Conservation (phyloP, 176 grass and related monocot genomes). For the Carex cristatella region DNA sequence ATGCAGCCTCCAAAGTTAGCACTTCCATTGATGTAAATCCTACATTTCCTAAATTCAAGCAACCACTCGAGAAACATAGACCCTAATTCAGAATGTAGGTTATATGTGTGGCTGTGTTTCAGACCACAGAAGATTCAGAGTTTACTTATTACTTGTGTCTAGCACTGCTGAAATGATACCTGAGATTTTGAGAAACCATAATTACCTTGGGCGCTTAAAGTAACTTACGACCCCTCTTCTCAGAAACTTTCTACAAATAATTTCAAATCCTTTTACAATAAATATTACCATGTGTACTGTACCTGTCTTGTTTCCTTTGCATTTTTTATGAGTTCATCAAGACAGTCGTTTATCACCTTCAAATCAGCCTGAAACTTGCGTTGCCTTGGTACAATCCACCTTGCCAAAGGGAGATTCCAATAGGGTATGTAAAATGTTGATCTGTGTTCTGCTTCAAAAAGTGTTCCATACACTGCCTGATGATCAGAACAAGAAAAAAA, state of each 20-base stretch:
- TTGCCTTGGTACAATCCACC: conserved; percentile 87
- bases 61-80: not conserved
- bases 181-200: not conserved
- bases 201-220: not conserved
- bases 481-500: conserved; percentile 6
- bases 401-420: conserved; percentile 87
- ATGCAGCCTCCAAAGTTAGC: not conserved
- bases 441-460: conserved; percentile 95
- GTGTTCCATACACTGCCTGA: conserved; percentile 95
- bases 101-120: not conserved
- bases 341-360: conserved; percentile 87
- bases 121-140: not conserved
- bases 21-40: not conserved
- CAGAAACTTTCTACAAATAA: not conserved
- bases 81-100: not conserved
- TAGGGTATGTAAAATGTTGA: conserved; percentile 98
- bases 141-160: not conserved
- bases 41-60: not conserved
- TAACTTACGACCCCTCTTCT: not conserved
- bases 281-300: not conserved
- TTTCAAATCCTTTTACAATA: conserved; percentile 19
- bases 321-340: conserved; percentile 90
- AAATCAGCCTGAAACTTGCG: conserved; percentile 76
- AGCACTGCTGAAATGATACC: not conserved
- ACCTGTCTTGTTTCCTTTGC: conserved; percentile 95